These are phyloP conservation scores for Colletotrichum endophyticum DNA, from an alignment of 2,329 filamentous ascomycete species.

Conservation along the genomic window DNA sequence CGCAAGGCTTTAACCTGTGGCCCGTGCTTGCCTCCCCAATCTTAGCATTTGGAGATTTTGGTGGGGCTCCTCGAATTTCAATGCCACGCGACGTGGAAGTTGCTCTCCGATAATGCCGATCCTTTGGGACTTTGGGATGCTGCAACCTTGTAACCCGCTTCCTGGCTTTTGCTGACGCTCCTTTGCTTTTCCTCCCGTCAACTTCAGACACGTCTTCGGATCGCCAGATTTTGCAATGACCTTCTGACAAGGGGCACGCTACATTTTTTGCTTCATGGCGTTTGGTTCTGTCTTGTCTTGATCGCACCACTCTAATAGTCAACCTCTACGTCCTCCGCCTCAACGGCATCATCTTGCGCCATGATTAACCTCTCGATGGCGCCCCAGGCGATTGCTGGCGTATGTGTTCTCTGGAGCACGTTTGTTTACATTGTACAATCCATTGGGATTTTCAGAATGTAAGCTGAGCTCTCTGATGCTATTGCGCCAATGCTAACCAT, in stretches of 20 bases:
- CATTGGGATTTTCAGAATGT: slow-evolving; percentile 64
- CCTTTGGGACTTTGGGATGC: neutral
- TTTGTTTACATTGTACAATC: slow-evolving; percentile 58
- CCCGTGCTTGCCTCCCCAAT: neutral
- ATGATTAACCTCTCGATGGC: slow-evolving; percentile 24
- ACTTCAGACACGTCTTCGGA: neutral
- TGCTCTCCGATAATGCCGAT: neutral
- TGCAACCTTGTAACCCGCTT: neutral
- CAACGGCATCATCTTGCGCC: neutral
- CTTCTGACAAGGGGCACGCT: neutral
- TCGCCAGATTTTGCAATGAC: neutral
- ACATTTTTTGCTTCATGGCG: neutral
- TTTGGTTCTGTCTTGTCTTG: slow-evolving; percentile 22
- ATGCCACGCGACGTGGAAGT: neutral
- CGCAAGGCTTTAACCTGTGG: neutral
- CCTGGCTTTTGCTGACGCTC: neutral
- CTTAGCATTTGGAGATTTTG: neutral
- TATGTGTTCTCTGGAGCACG: slow-evolving; percentile 58
- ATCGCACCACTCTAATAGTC: neutral
- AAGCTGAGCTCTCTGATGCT: slow-evolving; percentile 25
- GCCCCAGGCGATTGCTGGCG: slow-evolving; percentile 45
- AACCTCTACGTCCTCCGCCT: neutral
- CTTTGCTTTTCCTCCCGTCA: neutral
- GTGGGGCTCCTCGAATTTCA: slow-evolving; percentile 5
- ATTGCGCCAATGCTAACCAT: neutral